A percentile compares a stretch with the other conserved stretches of the same genome.
Evolutionary conservation across 129 eudicot species (phyloP).

Genomic region (Pseudognaphalium luteoalbum): DNA sequence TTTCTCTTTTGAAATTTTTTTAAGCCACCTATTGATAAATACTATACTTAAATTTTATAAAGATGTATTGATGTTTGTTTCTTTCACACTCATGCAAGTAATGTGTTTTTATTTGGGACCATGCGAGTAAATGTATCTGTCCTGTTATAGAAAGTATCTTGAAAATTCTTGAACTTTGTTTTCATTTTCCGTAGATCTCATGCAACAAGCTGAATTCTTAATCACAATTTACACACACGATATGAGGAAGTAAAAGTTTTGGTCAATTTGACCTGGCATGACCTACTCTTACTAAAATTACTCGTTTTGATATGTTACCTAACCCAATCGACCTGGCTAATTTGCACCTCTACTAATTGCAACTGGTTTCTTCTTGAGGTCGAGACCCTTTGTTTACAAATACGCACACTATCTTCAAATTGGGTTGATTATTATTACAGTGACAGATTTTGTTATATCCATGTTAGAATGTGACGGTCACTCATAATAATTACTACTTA

Average conservation of each 20-base stretch:
- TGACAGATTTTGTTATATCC: background rate
- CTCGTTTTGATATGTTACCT: background rate
- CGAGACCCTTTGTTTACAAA: background rate
- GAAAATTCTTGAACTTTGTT: background rate
- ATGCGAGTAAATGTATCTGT: background rate
- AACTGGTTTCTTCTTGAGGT: background rate
- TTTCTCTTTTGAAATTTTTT: constrained; percentile 6
- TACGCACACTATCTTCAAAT: background rate
- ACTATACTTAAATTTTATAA: background rate
- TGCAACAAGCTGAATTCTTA: background rate
- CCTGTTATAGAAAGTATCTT: background rate
- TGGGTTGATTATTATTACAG: background rate
- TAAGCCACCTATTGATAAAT: constrained; percentile 8
- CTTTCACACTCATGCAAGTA: background rate
- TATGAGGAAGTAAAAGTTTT: too few species aligned
- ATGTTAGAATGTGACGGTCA: background rate
- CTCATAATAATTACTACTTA: constrained; percentile 9
- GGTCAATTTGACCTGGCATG: background rate
- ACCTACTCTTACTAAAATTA: background rate
- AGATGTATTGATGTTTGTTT: background rate
- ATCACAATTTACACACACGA: background rate
- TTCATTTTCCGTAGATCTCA: background rate
- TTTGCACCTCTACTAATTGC: background rate
- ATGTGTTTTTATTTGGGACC: background rate
- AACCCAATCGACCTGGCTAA: background rate